These are phyloP conservation scores for Gomphus bonarii DNA, from an alignment of 1,284 basidiomycete species.

Conservation along the genomic window DNA sequence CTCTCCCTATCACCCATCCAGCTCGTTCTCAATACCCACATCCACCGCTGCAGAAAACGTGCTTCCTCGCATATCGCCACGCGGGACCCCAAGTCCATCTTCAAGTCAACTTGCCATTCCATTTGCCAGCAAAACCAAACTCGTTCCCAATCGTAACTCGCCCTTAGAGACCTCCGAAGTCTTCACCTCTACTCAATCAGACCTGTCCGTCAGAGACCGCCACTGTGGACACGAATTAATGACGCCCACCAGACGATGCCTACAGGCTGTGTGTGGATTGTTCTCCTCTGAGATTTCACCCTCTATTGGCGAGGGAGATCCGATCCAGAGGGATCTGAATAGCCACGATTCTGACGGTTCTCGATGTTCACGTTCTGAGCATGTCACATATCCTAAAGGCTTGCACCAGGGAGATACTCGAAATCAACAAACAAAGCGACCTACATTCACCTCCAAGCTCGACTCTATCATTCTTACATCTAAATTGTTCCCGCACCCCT, in stretches of 20 bases:
- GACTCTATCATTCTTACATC: slow-evolving; percentile 8
- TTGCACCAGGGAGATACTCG: not conserved
- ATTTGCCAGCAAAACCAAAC: not conserved
- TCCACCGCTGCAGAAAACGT: not conserved
- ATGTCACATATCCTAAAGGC: not conserved
- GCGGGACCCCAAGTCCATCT: not conserved
- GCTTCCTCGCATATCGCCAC: not conserved
- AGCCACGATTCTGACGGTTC: slow-evolving; percentile 64
- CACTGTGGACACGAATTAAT: not conserved
- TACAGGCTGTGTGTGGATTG: not conserved
- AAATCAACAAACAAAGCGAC: slow-evolving; percentile 1
- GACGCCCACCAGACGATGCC: slow-evolving; percentile 1
- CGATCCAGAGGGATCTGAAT: slow-evolving; percentile 69
- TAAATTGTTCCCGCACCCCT: slow-evolving; percentile 6
- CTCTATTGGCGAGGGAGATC: not conserved
- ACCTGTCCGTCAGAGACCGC: not conserved
- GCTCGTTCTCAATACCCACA: not conserved
- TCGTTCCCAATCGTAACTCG: slow-evolving; percentile 1
- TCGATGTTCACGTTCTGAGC: not conserved
- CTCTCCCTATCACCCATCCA: not conserved
- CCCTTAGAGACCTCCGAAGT: not conserved
- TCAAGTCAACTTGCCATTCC: not conserved
- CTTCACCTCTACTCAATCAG: not conserved
- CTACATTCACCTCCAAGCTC: slow-evolving; percentile 7
- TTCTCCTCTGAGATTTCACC: not conserved